Conservation (phyloP, 1,284 basidiomycete genomes). For the Bjerkandera adusta region DNA sequence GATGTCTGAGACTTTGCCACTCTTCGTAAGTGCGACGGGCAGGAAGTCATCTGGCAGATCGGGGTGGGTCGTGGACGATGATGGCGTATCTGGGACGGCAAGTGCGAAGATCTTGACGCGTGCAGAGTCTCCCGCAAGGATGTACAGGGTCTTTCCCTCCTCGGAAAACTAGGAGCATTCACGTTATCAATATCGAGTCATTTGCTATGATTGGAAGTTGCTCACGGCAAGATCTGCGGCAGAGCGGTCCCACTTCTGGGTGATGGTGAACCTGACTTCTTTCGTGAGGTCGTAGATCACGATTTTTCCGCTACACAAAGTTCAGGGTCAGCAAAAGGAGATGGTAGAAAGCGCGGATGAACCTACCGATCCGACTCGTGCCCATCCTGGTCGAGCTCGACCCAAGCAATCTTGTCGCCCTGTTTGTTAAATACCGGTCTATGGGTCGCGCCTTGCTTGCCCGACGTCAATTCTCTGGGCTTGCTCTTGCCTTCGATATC, state of each 20-base stretch:
- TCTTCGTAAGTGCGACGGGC: constrained; percentile 59
- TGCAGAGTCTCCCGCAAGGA: constrained; percentile 76
- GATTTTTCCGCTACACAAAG: constrained; percentile 57
- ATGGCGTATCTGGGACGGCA: constrained; percentile 61
- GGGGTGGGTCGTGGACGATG: constrained; percentile 47
- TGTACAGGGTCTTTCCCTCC: constrained; percentile 67
- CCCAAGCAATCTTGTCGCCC: constrained; percentile 80
- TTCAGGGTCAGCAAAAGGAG: not conserved
- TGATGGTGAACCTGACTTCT: constrained; percentile 66
- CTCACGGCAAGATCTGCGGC: constrained; percentile 58
- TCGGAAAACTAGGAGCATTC: constrained; percentile 60
- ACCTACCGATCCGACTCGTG: constrained; percentile 78
- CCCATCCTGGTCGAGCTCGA: constrained; percentile 83
- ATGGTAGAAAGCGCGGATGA: not conserved
- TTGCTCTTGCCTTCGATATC: constrained; percentile 45
- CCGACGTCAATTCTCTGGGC: constrained; percentile 72
- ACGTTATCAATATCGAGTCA: not conserved
- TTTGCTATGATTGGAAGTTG: not conserved
- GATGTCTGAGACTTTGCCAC: constrained; percentile 56
- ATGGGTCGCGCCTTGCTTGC: constrained; percentile 79
- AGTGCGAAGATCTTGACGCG: constrained; percentile 72
- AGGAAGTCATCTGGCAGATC: constrained; percentile 42
- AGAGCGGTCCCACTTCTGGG: constrained; percentile 83
- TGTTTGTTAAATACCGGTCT: constrained; percentile 64
- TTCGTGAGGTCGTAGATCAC: constrained; percentile 75